phyloP scores from a whole-genome alignment of 306 rosid species.

The Neltuma alba region DNA sequence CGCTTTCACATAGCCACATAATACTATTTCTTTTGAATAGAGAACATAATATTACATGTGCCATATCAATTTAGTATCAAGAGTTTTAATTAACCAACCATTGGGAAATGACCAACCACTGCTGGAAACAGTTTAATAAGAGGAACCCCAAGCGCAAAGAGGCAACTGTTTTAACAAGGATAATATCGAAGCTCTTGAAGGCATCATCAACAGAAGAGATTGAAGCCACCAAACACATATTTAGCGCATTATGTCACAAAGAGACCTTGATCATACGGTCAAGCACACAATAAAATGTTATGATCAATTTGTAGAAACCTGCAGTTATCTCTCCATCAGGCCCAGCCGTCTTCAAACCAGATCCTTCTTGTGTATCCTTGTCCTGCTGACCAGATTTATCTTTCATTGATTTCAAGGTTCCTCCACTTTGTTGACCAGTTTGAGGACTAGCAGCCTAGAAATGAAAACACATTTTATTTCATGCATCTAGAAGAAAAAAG shows the following conservation, averaged over 20 bases:
- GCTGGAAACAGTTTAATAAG: background rate
- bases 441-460: constrained; percentile 67
- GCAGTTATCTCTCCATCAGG: constrained; percentile 68
- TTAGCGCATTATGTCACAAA: background rate
- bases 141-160: background rate
- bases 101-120: background rate
- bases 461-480: constrained; percentile 29
- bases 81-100: background rate
- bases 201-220: background rate
- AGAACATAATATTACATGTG: background rate
- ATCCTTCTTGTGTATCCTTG: constrained; percentile 51
- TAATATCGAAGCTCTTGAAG: background rate
- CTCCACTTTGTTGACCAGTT: constrained; percentile 61
- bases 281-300: background rate
- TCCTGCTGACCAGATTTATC: constrained; percentile 59
- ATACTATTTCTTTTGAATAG: background rate
- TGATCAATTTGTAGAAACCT: constrained; percentile 31
- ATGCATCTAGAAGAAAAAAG: background rate
- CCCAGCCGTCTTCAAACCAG: constrained; percentile 62
- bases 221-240: background rate
- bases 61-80: background rate
- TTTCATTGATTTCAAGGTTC: constrained; percentile 60
- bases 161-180: background rate
- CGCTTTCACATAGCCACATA: background rate
- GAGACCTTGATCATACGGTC: background rate